These are phyloP conservation scores for Aspergillus campestris DNA, from an alignment of 495 filamentous ascomycete genomes.

Conservation along the genomic window DNA sequence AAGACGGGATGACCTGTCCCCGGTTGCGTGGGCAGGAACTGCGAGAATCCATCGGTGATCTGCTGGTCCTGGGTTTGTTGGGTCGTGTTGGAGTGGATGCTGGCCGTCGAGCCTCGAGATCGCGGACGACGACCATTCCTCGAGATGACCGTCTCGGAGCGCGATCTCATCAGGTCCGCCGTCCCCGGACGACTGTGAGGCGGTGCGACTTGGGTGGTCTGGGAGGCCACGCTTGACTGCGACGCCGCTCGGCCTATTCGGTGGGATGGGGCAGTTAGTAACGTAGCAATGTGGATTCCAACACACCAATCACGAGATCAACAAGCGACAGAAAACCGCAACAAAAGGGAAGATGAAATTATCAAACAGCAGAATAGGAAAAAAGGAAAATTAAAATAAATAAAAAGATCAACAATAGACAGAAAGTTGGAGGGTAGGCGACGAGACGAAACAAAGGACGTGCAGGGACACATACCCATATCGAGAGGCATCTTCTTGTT, in stretches of 20 bases:
- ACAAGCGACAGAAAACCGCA: neutral
- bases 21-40: slow-evolving; percentile 48
- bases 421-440: neutral
- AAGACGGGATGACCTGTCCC: slow-evolving; percentile 41
- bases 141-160: slow-evolving; percentile 52
- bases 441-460: slow-evolving; percentile 5
- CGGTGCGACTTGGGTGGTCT: slow-evolving; percentile 28
- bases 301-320: neutral
- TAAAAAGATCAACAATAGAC: neutral
- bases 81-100: slow-evolving; percentile 60
- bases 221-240: slow-evolving; percentile 28
- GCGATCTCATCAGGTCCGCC: slow-evolving; percentile 42
- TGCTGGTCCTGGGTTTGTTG: slow-evolving; percentile 60
- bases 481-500: slow-evolving; percentile 22
- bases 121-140: slow-evolving; percentile 56
- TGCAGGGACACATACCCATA: slow-evolving; percentile 16
- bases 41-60: slow-evolving; percentile 38
- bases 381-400: neutral
- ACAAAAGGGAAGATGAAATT: neutral
- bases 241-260: slow-evolving; percentile 20
- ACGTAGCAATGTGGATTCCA: neutral
- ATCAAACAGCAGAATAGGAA: neutral
- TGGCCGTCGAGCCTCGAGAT: slow-evolving; percentile 81
- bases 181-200: slow-evolving; percentile 38
- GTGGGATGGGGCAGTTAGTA: slow-evolving; percentile 10